phyloP scores from a whole-genome alignment of 768 basidiomycete genomes.

The Pleurotus cornucopiae region DNA sequence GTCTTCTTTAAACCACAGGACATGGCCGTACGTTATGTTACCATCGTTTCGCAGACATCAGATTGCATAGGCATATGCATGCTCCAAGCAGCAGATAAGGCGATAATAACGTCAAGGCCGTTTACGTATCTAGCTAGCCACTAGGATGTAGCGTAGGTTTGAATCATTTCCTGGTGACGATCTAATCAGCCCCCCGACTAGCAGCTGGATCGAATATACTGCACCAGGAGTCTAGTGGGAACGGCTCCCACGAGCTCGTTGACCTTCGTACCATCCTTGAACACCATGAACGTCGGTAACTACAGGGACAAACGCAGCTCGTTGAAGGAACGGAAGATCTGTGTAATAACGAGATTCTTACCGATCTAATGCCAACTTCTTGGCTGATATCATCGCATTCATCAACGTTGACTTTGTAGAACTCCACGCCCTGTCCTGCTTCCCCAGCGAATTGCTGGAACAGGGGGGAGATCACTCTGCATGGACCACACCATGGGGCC shows the following conservation, averaged over 20 bases:
- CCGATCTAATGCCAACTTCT: constrained; percentile 61
- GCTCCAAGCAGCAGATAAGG: too few relatives aligned
- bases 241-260: constrained; percentile 45
- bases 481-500: constrained; percentile 79
- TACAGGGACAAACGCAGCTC: background rate
- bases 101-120: too few relatives aligned
- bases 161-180: too few relatives aligned
- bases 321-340: background rate
- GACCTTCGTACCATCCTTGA: constrained; percentile 30
- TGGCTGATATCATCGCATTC: constrained; percentile 34
- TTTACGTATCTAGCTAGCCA: too few relatives aligned
- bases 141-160: too few relatives aligned
- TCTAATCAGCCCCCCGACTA: too few relatives aligned
- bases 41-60: too few relatives aligned
- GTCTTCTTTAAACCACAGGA: too few relatives aligned
- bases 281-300: constrained; percentile 34
- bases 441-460: constrained; percentile 40
- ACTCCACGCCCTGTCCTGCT: constrained; percentile 31
- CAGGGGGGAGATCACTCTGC: constrained; percentile 63
- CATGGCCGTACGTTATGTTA: too few relatives aligned
- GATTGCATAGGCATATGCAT: too few relatives aligned
- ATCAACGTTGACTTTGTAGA: constrained; percentile 69
- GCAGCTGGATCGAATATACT: constrained; percentile 2
- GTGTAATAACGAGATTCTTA: constrained; percentile 28
- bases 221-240: constrained; percentile 36